Base-by-base conservation (phyloP, 2,329 filamentous ascomycete genomes). In the Decorospora gaudefroyi region DNA sequence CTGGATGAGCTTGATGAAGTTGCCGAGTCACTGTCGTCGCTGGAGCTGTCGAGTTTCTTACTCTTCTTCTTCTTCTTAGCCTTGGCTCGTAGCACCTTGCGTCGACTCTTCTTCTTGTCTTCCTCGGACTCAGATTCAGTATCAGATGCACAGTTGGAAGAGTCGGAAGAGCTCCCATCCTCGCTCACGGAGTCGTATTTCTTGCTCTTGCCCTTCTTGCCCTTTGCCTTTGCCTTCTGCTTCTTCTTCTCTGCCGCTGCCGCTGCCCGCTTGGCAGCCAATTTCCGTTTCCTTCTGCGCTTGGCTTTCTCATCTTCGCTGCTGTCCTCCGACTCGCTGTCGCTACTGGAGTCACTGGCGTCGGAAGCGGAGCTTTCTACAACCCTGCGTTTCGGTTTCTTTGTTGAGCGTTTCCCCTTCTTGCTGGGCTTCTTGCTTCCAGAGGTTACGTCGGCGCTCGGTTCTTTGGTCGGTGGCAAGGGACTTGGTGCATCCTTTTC, bases 281-380 rank as follows among this genome's bases (percentile, higher is more conserved):
- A 15, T 37, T 53, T 60, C 18, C 37, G 44, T 25, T 50, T 59
- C 27, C 46, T 59, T 48, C 56, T 63, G 11, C 51, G 55, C 45
- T 55, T 64, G 8, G 23, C 41, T 30, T 57, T 61, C 31, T 60
- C 55, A 15, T 59, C 53, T 6, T 62, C 60, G 5, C 43, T 51
- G 19, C 42, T 56, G 7, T 52, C 35, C 6, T 57, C 56, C 3
- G 51, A 53, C 4, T 61, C 60, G 26, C 49, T 55, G 4, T 51
- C 47, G 22, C 44, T 53, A 9, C 57, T 56, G 23, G 34, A 49
- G 23, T 56, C 53, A 32, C 51, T 61, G 10, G 34, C 33, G 1
- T 65, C 65, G 15, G 67, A 55, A n/a, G 46, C 42, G 18, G 49
- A 57, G 5, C 40, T 55, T 30, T 62, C 55, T 29, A 57, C 21